Conservation (phyloP, 2,329 filamentous ascomycete genomes). For the Atkinsonella texensis region DNA sequence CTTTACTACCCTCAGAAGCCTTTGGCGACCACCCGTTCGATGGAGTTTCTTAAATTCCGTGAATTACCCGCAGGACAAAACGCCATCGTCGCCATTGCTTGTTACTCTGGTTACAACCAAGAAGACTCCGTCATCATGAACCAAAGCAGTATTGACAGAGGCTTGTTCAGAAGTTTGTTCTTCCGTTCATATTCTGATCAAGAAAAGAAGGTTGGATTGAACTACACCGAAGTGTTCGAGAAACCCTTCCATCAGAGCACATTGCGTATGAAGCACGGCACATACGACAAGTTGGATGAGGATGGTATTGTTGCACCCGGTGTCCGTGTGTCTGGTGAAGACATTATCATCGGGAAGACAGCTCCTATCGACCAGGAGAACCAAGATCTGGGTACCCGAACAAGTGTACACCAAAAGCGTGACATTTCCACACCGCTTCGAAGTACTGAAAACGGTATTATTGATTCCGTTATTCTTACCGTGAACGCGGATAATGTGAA, state of each 20-base stretch:
- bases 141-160: conserved; percentile 95
- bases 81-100: conserved; percentile 93
- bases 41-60: conserved; percentile 98
- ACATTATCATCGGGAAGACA: conserved; percentile 98
- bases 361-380: conserved; percentile 87
- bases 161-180: conserved; percentile 93
- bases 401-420: conserved; percentile 79
- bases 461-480: conserved; percentile 86
- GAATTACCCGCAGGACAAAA: conserved; percentile 96
- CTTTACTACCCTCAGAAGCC: conserved; percentile 98
- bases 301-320: conserved; percentile 92
- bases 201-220: conserved; percentile 91
- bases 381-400: conserved; percentile 86
- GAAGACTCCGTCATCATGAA: conserved; percentile 99
- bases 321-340: conserved; percentile 88
- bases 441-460: conserved; percentile 92
- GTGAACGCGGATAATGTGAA: conserved; percentile 90
- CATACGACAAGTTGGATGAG: conserved; percentile 94
- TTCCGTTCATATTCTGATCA: conserved; percentile 96
- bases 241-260: conserved; percentile 86
- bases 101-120: conserved; percentile 98
- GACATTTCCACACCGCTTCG: conserved; percentile 92
- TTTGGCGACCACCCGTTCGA: conserved; percentile 86
- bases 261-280: conserved; percentile 83
- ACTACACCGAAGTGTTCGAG: conserved; percentile 87